Conservation (phyloP, 2,329 filamentous ascomycete genomes). For the Alternaria brassicae region DNA sequence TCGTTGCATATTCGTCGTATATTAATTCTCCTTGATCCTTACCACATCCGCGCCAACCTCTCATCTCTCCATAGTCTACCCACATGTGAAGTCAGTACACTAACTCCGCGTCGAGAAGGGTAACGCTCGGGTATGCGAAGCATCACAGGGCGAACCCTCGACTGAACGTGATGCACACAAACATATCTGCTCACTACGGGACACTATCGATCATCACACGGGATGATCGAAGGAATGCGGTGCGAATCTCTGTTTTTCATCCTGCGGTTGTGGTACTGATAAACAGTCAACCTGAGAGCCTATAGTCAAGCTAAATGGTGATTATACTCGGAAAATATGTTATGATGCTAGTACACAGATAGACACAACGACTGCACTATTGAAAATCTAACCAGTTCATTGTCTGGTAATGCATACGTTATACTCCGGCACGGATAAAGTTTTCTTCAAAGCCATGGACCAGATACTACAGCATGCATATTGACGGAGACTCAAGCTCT, state of each 20-base stretch:
- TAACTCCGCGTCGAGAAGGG: constrained; percentile 18
- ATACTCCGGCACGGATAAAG: not conserved
- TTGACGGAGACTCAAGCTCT: not conserved
- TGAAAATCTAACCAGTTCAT: not conserved
- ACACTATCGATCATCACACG: not conserved
- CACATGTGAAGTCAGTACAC: constrained; percentile 12
- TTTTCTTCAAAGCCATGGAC: not conserved
- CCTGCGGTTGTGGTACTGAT: not conserved
- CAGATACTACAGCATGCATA: not conserved
- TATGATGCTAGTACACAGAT: not conserved
- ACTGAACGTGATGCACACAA: constrained; percentile 1
- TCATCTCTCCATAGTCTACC: constrained; percentile 20
- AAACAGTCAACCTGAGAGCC: not conserved
- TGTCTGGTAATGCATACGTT: not conserved
- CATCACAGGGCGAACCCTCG: constrained; percentile 7
- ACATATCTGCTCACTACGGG: not conserved
- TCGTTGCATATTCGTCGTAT: constrained; percentile 20
- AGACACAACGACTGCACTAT: not conserved
- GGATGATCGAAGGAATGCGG: not conserved
- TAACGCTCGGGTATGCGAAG: constrained; percentile 10
- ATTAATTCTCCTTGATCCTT: constrained; percentile 21
- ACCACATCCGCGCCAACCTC: constrained; percentile 12
- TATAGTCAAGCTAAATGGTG: not conserved
- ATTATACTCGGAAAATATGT: not conserved
- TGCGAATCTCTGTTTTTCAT: not conserved